phyloP scores from a whole-genome alignment of 257 asterid genomes.

The Plantago elongata region DNA sequence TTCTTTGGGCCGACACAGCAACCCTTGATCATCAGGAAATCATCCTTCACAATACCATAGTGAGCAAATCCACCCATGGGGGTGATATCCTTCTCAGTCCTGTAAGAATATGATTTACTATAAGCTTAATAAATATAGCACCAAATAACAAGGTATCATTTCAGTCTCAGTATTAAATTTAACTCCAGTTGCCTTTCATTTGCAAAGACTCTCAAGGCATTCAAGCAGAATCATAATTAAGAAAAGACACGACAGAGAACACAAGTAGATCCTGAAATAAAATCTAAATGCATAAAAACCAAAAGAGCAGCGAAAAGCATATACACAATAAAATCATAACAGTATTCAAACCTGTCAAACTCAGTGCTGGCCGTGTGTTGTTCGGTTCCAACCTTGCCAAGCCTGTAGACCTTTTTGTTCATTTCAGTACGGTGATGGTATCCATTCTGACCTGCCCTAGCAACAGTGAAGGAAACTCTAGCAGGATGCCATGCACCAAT shows the following conservation, averaged over 20 bases:
- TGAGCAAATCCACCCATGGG: constrained; percentile 86
- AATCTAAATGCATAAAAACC: not conserved
- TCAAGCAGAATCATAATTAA: no score
- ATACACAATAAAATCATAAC: no score
- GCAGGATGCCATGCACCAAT: constrained; percentile 71
- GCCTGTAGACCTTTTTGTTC: constrained; percentile 62
- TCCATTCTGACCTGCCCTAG: constrained; percentile 64
- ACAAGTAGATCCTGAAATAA: no score
- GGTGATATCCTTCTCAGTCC: constrained; percentile 82
- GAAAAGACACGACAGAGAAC: no score
- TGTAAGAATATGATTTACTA: constrained; percentile 17
- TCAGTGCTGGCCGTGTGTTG: constrained; percentile 44
- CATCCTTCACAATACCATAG: constrained; percentile 76
- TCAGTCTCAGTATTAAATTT: no score
- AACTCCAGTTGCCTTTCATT: no score
- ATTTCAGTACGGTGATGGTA: constrained; percentile 61
- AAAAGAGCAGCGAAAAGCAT: no score
- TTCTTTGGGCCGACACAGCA: constrained; percentile 83
- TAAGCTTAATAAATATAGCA: not conserved
- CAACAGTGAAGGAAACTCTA: constrained; percentile 53
- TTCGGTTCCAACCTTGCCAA: constrained; percentile 50
- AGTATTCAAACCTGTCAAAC: constrained; percentile 37
- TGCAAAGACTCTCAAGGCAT: no score
- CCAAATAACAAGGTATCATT: no score
- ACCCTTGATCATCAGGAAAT: constrained; percentile 72